Conservation (phyloP, 2,329 filamentous ascomycete genomes). For the Colletotrichum sp. region DNA sequence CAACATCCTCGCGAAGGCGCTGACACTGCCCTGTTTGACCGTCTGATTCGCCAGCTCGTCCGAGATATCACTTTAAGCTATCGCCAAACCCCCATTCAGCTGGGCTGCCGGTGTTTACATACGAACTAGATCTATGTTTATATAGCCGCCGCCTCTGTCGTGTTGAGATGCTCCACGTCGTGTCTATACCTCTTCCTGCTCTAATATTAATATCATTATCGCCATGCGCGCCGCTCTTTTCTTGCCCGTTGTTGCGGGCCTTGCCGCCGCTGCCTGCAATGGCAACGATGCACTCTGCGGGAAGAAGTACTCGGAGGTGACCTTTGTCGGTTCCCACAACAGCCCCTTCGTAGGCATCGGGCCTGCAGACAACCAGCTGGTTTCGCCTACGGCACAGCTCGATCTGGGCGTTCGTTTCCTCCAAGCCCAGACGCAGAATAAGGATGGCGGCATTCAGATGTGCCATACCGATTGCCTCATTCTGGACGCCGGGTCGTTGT, state of each 20-base stretch:
- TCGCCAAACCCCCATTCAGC: background rate
- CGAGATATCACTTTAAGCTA: conserved; percentile 3
- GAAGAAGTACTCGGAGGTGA: conserved; percentile 63
- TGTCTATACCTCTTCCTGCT: background rate
- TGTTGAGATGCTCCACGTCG: background rate
- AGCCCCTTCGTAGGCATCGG: conserved; percentile 65
- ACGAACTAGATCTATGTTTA: background rate
- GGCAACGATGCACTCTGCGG: conserved; percentile 60
- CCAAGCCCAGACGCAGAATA: conserved; percentile 66
- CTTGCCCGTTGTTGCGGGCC: conserved; percentile 22
- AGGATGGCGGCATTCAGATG: conserved; percentile 56
- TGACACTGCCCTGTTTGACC: background rate
- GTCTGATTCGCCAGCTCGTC: conserved; percentile 5
- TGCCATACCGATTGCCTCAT: conserved; percentile 69
- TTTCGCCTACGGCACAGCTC: conserved; percentile 62
- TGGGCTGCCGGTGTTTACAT: background rate
- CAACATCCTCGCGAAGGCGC: background rate
- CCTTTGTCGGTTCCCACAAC: conserved; percentile 70
- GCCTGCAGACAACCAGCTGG: conserved; percentile 63
- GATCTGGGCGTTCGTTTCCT: conserved; percentile 67
- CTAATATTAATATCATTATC: background rate
- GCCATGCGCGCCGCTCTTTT: conserved; percentile 10
- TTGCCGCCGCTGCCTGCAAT: conserved; percentile 53
- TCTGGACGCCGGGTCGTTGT: conserved; percentile 62
- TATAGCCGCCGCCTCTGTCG: background rate